Percentiles rank a stretch among this genome's conserved stretches.
Conservation (phyloP, 306 rosid species). For the Elaeagnus macrophylla region DNA sequence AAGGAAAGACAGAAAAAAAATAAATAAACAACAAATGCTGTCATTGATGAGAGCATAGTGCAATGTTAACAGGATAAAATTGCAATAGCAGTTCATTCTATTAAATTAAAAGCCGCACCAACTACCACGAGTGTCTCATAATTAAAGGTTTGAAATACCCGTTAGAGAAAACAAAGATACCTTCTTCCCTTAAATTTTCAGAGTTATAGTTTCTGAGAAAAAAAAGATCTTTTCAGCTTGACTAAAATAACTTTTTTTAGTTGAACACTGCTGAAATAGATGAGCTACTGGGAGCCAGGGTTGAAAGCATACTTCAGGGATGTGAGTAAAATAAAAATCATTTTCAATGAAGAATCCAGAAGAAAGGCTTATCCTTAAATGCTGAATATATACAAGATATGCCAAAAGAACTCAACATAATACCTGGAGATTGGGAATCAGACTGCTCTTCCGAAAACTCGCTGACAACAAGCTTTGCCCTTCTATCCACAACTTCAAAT, state of each 20-base stretch:
- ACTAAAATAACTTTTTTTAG: background rate
- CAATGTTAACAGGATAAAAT: background rate
- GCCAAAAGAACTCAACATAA: slow-evolving; percentile 15
- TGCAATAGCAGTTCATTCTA: background rate
- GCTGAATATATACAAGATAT: slow-evolving; percentile 2
- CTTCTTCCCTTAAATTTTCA: background rate
- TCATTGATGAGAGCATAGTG: slow-evolving; percentile 3
- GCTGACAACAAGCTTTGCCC: slow-evolving; percentile 75
- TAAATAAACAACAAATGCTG: slow-evolving; percentile 21
- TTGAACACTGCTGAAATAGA: background rate
- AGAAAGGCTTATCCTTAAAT: too few relatives aligned
- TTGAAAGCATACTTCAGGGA: background rate
- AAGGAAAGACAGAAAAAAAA: slow-evolving; percentile 20
- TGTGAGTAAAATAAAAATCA: background rate
- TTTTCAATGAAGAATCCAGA: slow-evolving; percentile 2
- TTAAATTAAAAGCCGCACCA: background rate
- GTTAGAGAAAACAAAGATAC: background rate
- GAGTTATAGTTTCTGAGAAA: slow-evolving; percentile 3
- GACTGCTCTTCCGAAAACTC: slow-evolving; percentile 69
- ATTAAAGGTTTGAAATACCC: background rate
- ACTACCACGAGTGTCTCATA: background rate
- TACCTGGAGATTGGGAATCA: slow-evolving; percentile 65
- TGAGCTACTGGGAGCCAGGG: background rate
- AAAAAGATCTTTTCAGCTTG: background rate
- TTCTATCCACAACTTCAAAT: slow-evolving; percentile 89